Base-by-base conservation (phyloP, 768 basidiomycete species). In the Tulasnella sp. region DNA sequence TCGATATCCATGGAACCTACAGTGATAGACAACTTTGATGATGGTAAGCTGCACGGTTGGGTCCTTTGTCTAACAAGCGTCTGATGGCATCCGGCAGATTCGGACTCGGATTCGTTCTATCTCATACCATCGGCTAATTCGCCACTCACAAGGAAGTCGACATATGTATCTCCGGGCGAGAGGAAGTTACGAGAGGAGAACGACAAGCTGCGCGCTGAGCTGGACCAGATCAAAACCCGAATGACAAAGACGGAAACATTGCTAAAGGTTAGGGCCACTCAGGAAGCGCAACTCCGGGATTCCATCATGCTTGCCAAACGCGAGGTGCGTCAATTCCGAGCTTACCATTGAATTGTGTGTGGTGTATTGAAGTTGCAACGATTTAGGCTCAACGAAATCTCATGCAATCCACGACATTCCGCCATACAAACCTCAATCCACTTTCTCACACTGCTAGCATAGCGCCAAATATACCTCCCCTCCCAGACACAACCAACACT, bases 251-350 rank as follows among this genome's bases (percentile, higher is more conserved):
- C 82, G 21, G 84, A 89, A 59, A 76, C 75, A 19, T 69, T 79
- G 45, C 67, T 89, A 39, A 82, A 83, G 61, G 63, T 81, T 59
- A 78, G 85, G 58, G 80, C 81, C 66, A 86, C 86, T 58, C 87
- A 89, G 65, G 87, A 88, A 65, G 74, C 79, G 52, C 78, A 86
- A 46, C 68, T 91, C 57, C 80, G 85, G 21, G 87, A 89, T 62
- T 86, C 85, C 61, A 86, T 91, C 72, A 80, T 72, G 70, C 76
- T 78, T 74, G 79, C 77, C 0, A 82, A 69, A 67, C 81, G 68
- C 72, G 83, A 75, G 81, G 89, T 77, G 5, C 29, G 51, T 25
- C 8, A 12, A 39, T 21, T 36, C 9, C 39, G 40, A 12, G 0
- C 29, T 1, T 11, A 5, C 7, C 37, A 34, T n/a, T 17, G 19